Evolutionary conservation across 2,329 filamentous ascomycete species (phyloP).

Genomic region (Neofusicoccum umdonicola): DNA sequence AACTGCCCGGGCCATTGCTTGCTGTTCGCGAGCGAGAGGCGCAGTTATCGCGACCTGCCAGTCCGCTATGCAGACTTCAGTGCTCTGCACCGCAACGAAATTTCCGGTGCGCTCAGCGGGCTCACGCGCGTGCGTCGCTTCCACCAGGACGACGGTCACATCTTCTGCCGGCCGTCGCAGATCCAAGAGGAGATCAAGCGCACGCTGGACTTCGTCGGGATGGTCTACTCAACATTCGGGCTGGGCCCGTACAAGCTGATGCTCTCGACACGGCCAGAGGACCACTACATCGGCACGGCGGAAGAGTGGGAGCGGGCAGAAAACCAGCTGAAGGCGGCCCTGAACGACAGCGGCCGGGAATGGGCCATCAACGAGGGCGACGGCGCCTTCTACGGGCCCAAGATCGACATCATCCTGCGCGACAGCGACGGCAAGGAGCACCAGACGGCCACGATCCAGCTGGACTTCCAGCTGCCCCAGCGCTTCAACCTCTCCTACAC

Average conservation of each 20-base stretch:
- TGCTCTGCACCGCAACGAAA: slow-evolving; percentile 91
- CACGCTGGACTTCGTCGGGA: slow-evolving; percentile 71
- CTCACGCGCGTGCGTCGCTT: slow-evolving; percentile 91
- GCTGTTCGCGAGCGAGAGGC: slow-evolving; percentile 78
- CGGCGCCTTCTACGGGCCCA: slow-evolving; percentile 87
- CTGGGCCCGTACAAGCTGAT: slow-evolving; percentile 73
- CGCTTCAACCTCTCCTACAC: slow-evolving; percentile 76
- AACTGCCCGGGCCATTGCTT: slow-evolving; percentile 95
- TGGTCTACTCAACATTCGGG: slow-evolving; percentile 67
- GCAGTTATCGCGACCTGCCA: slow-evolving; percentile 86
- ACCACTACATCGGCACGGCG: slow-evolving; percentile 72
- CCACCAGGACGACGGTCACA: slow-evolving; percentile 94
- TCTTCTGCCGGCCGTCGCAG: slow-evolving; percentile 81
- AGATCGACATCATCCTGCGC: slow-evolving; percentile 81
- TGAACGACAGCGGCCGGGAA: slow-evolving; percentile 61
- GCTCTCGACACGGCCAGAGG: slow-evolving; percentile 73
- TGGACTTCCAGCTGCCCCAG: slow-evolving; percentile 85
- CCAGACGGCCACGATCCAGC: slow-evolving; percentile 83
- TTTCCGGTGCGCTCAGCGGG: slow-evolving; percentile 85
- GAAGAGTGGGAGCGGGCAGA: slow-evolving; percentile 71
- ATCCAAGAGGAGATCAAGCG: slow-evolving; percentile 71
- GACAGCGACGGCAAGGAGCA: slow-evolving; percentile 78
- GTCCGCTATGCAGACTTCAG: slow-evolving; percentile 94
- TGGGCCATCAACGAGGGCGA: slow-evolving; percentile 80
- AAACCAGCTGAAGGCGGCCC: slow-evolving; percentile 60